Conservation (phyloP, 1,284 basidiomycete species). For the Ganoderma leucocontextum region DNA sequence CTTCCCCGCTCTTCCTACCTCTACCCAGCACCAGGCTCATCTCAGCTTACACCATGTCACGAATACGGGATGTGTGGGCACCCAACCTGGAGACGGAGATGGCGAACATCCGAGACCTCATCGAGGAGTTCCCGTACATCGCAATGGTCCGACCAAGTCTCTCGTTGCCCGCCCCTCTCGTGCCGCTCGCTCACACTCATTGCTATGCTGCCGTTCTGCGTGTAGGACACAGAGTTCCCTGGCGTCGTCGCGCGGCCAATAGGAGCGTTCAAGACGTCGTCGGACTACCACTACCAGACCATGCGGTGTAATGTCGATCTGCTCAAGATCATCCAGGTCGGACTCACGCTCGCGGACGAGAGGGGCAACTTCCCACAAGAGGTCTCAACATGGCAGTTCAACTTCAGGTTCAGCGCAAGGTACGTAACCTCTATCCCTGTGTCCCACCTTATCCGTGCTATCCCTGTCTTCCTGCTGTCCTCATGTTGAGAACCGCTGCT, state of each 20-base stretch:
- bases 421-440: constrained; percentile 51
- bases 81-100: constrained; percentile 95
- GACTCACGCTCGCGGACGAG: constrained; percentile 94
- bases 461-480: constrained; percentile 5
- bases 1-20: neutral
- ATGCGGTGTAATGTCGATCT: constrained; percentile 99
- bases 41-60: constrained; percentile 52
- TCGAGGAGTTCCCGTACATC: constrained; percentile 93
- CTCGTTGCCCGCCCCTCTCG: constrained; percentile 24
- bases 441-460: neutral
- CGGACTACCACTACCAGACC: constrained; percentile 99
- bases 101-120: constrained; percentile 83
- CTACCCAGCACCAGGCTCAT: neutral
- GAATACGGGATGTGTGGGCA: constrained; percentile 94
- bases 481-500: constrained; percentile 25
- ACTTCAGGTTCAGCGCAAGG: constrained; percentile 94
- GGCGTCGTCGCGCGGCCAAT: constrained; percentile 98
- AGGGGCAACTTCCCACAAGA: constrained; percentile 91
- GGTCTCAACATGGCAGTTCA: constrained; percentile 98
- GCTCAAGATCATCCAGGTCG: constrained; percentile 97
- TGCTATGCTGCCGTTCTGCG: constrained; percentile 27
- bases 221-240: constrained; percentile 98
- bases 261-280: constrained; percentile 94
- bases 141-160: constrained; percentile 79
- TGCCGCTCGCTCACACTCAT: constrained; percentile 2